Percentiles rank a stretch among this genome's conserved stretches.
These are phyloP conservation scores for Hemisphaericaspora lyxosophila DNA, from an alignment of 1,139 yeast genomes.

Conservation along the genomic window DNA sequence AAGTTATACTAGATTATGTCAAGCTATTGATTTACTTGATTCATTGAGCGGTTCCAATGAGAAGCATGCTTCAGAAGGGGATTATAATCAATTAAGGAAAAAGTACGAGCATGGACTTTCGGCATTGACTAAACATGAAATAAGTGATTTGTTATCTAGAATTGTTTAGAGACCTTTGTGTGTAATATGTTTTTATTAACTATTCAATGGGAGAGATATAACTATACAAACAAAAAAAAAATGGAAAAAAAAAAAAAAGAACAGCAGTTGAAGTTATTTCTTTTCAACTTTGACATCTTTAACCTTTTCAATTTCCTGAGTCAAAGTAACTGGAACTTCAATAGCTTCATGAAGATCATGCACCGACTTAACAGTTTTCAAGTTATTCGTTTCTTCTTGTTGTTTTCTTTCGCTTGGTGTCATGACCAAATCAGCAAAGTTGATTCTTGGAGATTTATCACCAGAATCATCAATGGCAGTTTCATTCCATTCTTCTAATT, in stretches of 20 bases:
- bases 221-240: background rate
- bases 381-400: constrained; percentile 6
- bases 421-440: constrained; percentile 50
- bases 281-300: constrained; percentile 31
- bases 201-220: no score
- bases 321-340: constrained; percentile 44
- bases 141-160: constrained; percentile 30
- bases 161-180: constrained; percentile 19
- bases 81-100: constrained; percentile 21
- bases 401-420: constrained; percentile 38
- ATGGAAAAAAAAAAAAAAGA: no score
- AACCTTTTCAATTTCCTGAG: constrained; percentile 39
- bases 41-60: constrained; percentile 21
- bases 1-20: constrained; percentile 30
- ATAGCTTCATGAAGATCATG: constrained; percentile 41
- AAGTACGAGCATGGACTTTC: constrained; percentile 23
- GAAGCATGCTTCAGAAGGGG: constrained; percentile 4
- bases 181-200: background rate
- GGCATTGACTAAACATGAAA: constrained; percentile 36
- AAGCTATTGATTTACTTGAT: constrained; percentile 43
- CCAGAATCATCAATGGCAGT: constrained; percentile 37
- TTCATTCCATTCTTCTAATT: constrained; percentile 71
- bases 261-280: no score
- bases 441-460: constrained; percentile 37
- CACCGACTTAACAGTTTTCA: constrained; percentile 4